phyloP scores from a whole-genome alignment of 2,329 filamentous ascomycete genomes.

The Chrysoporthe austroafricana region DNA sequence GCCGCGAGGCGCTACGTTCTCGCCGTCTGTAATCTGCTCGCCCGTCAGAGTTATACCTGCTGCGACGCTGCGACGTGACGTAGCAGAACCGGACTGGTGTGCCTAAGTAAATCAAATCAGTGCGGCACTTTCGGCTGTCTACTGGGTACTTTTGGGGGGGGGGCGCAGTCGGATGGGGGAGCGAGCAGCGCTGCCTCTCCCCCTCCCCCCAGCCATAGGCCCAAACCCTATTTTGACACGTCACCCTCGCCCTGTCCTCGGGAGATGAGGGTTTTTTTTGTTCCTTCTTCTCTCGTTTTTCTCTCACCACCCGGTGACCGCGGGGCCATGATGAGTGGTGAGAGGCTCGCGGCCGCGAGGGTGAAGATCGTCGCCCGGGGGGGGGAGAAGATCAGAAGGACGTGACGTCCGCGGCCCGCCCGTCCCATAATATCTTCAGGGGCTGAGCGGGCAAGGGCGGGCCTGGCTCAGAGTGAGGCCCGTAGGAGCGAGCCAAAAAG shows the following conservation, averaged over 20 bases:
- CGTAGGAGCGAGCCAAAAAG: neutral
- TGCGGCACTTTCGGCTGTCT: neutral
- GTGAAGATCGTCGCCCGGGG: neutral
- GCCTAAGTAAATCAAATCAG: no score
- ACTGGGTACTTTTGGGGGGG: neutral
- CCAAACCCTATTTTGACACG: neutral
- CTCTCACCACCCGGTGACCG: no score
- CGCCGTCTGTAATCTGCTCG: no score
- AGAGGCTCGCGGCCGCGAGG: neutral
- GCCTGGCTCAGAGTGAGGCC: neutral
- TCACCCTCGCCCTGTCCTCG: neutral
- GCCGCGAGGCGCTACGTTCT: no score
- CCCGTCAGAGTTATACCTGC: no score
- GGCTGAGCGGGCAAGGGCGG: neutral
- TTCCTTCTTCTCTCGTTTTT: neutral
- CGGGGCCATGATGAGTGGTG: no score
- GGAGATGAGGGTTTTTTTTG: neutral
- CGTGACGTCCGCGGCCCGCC: conserved; percentile 1
- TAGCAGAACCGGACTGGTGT: no score
- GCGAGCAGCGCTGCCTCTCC: neutral
- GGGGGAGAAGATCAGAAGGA: neutral
- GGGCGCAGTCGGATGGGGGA: neutral
- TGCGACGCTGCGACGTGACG: no score
- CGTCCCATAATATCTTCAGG: neutral
- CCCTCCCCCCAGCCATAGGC: neutral